These are phyloP conservation scores for Auxenochlorella protothecoides DNA, from an alignment of 139 green algal species.

Conservation along the genomic window DNA sequence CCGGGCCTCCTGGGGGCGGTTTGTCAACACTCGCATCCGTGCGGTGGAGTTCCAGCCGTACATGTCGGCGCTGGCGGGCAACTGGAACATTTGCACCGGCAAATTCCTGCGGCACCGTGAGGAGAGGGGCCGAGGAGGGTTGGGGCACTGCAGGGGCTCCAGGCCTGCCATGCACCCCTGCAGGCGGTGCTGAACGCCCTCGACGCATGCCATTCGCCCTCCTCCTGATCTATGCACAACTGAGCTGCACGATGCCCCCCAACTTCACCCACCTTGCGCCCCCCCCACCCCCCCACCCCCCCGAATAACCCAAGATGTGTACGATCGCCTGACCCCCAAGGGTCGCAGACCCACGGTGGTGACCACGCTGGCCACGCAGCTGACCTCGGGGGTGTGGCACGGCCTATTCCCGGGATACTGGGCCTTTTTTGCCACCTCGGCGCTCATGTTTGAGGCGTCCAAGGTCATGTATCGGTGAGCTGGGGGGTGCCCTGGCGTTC, in stretches of 20 bases:
- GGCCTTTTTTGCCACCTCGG: slow-evolving; percentile 30
- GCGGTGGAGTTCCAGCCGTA: slow-evolving; percentile 53
- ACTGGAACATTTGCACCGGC: slow-evolving; percentile 76
- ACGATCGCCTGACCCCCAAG: slow-evolving; percentile 60
- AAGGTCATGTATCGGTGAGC: slow-evolving; percentile 14
- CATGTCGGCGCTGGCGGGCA: slow-evolving; percentile 34
- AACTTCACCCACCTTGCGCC: no score
- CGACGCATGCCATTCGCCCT: not conserved
- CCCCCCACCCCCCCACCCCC: not conserved
- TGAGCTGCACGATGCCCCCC: not conserved
- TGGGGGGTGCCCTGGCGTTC: no score
- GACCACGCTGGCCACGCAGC: slow-evolving; percentile 65
- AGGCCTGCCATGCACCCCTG: not conserved
- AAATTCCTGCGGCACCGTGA: slow-evolving; percentile 51
- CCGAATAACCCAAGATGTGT: slow-evolving; percentile 44
- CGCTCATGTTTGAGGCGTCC: slow-evolving; percentile 32
- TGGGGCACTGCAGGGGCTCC: no score
- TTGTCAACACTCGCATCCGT: slow-evolving; percentile 52
- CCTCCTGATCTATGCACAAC: not conserved
- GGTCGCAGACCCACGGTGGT: slow-evolving; percentile 44
- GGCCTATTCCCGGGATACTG: slow-evolving; percentile 52
- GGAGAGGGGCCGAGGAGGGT: not conserved
- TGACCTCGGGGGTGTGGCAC: slow-evolving; percentile 73
- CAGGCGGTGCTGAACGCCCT: not conserved
- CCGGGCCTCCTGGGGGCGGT: slow-evolving; percentile 48